Evolutionary conservation across 208 protist species (phyloP).

Genomic region (Perkinsela sp.): DNA sequence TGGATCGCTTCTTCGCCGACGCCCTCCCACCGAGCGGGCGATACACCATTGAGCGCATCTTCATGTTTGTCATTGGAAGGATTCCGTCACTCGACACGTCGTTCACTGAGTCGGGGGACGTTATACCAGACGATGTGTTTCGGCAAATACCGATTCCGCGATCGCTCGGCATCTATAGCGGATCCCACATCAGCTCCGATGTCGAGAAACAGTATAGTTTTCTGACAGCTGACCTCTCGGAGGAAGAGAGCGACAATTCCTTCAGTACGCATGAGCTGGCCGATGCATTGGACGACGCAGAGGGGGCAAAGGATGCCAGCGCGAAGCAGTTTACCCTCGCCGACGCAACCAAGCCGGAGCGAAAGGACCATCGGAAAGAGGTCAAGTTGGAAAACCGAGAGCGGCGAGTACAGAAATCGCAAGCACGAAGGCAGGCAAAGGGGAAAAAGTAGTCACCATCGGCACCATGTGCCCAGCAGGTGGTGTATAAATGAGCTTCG

Average conservation of each 20-base stretch:
- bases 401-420: slow-evolving; percentile 6
- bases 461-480: too few relatives aligned
- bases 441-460: too few relatives aligned
- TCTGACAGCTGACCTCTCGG: slow-evolving; percentile 3
- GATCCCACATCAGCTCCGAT: not conserved
- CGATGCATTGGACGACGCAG: not conserved
- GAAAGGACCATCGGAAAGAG: slow-evolving; percentile 4
- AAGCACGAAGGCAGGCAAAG: too few relatives aligned
- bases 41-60: not conserved
- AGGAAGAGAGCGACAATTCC: slow-evolving; percentile 1
- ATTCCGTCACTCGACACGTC: not conserved
- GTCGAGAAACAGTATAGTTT: slow-evolving; percentile 5
- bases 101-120: not conserved
- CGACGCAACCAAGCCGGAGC: slow-evolving; percentile 1
- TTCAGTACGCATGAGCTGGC: slow-evolving; percentile 1
- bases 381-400: slow-evolving; percentile 8
- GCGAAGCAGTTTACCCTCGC: slow-evolving; percentile 4
- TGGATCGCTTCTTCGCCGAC: slow-evolving; percentile 47
- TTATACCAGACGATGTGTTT: not conserved
- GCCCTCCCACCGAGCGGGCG: not conserved
- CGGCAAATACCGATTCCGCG: not conserved
- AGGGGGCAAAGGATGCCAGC: not conserved
- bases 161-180: not conserved
- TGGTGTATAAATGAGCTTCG: too few relatives aligned
- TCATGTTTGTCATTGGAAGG: not conserved